phyloP scores from a whole-genome alignment of 139 green algal genomes.

The Coelastrella sp. region DNA sequence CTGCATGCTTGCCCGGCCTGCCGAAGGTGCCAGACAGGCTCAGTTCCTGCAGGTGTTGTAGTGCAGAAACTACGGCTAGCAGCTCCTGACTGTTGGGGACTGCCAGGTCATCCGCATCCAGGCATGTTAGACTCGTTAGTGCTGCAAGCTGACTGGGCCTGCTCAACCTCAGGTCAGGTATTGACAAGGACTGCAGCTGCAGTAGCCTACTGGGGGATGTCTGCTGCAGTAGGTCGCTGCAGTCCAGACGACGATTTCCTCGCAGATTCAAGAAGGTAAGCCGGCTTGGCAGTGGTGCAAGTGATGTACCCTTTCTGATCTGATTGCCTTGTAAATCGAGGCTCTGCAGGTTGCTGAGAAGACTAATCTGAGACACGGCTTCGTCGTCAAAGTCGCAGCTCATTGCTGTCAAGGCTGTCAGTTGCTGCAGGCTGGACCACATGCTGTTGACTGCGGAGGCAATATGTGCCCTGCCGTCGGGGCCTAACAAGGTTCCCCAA shows the following conservation, averaged over 20 bases:
- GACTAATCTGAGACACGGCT: not conserved
- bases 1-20: not conserved
- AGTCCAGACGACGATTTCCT: not conserved
- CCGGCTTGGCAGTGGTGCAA: not conserved
- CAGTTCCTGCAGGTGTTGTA: not conserved
- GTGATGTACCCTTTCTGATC: not conserved
- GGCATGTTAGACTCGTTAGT: not conserved
- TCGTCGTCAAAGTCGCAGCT: not conserved
- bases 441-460: not conserved
- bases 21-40: not conserved
- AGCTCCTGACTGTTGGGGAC: not conserved
- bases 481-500: not conserved
- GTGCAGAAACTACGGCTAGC: not conserved
- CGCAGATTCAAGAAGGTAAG: not conserved
- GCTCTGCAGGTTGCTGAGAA: not conserved
- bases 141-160: not conserved
- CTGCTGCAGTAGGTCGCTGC: not conserved
- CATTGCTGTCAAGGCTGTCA: not conserved
- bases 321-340: not conserved
- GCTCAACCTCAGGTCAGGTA: not conserved
- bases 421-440: not conserved
- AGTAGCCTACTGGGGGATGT: not conserved
- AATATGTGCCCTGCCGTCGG: not conserved
- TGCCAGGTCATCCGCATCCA: not conserved
- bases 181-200: not conserved